phyloP scores from a whole-genome alignment of 179 eudicot genomes.

The Silene vulgaris region DNA sequence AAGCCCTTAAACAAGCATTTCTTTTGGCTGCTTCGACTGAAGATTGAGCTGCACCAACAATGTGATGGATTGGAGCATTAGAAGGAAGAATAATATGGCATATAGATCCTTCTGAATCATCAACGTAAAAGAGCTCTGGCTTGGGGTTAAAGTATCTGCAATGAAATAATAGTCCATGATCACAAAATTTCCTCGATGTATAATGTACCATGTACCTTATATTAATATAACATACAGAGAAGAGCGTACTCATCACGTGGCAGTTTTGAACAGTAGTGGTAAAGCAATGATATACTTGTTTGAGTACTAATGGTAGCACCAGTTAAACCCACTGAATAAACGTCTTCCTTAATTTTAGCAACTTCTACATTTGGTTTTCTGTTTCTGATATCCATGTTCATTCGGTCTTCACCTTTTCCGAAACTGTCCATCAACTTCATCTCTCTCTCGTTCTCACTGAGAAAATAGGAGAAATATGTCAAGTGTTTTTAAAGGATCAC shows the following conservation, averaged over 20 bases:
- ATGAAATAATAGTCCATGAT: constrained; percentile 9
- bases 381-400: constrained; percentile 68
- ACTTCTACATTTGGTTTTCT: constrained; percentile 35
- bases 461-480: constrained; percentile 11
- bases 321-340: constrained; percentile 63
- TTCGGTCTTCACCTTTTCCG: constrained; percentile 55
- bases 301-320: constrained; percentile 89
- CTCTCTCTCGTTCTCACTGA: constrained; percentile 70
- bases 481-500: not conserved
- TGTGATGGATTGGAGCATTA: constrained; percentile 77
- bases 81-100: constrained; percentile 80
- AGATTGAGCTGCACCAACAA: constrained; percentile 57
- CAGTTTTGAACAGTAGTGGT: constrained; percentile 89
- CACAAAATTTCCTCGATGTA: not conserved
- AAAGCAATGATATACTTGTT: constrained; percentile 63
- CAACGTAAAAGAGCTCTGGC: constrained; percentile 53
- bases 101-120: constrained; percentile 64
- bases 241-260: constrained; percentile 90
- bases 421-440: constrained; percentile 54
- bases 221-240: constrained; percentile 10
- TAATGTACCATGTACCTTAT: not conserved
- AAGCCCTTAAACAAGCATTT: constrained; percentile 92
- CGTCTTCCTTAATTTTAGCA: constrained; percentile 44
- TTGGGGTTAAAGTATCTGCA: constrained; percentile 71
- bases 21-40: constrained; percentile 77